Evolutionary conservation across 2,329 filamentous ascomycete species (phyloP), one percentile per base, ranked within the genome.

Genomic region (Alternaria sp.): DNA sequence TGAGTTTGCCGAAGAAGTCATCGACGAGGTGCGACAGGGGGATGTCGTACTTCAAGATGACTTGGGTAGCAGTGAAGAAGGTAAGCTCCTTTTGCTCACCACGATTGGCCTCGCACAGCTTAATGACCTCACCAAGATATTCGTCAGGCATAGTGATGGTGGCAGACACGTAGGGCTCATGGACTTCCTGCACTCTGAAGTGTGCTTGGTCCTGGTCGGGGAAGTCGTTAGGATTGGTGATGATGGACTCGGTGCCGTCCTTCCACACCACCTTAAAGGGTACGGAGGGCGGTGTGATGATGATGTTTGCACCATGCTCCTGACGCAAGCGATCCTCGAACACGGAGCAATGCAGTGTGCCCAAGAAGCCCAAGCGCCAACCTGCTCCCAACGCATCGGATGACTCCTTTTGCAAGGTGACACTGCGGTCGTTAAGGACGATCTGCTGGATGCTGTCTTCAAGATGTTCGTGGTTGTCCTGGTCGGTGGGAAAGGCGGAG

Each of bases 281-380:
- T 12, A 99, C 95, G 0, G 92, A 94, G 0, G 95, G 95, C 38
- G 97, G 94, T 0, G 95, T 99, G 76, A 99, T 95, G 79, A 99
- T 97, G 75, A 99, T 93, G 73, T 89, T 95, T 3, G 92, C 91
- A 5, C 94, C 95, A 73, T 99, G 94, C 78, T 99, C 95, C 79
- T 97, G 93, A 44, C 93, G 89, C 54, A 99, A 82, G 1, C 95
- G 91, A 79, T 99, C 95, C 80, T 99, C 94, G 71, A 99, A 99
- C 5, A 99, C 95, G n/a, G 94, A 98, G 81, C 95, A 98, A 78
- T 99, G 95, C 49, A 99, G 83, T 12, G 94, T 98, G n/a, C 95
- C 95, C 4, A 99, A 81, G 74, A 99, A 99, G 0, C 95, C 95
- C 11, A 99, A 82, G 46, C 95, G 89, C 90, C 95, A 99, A 2